Percentiles rank a stretch among this genome's conserved stretches.
Conservation (phyloP, 257 asterid species). For the Misopates orontium region DNA sequence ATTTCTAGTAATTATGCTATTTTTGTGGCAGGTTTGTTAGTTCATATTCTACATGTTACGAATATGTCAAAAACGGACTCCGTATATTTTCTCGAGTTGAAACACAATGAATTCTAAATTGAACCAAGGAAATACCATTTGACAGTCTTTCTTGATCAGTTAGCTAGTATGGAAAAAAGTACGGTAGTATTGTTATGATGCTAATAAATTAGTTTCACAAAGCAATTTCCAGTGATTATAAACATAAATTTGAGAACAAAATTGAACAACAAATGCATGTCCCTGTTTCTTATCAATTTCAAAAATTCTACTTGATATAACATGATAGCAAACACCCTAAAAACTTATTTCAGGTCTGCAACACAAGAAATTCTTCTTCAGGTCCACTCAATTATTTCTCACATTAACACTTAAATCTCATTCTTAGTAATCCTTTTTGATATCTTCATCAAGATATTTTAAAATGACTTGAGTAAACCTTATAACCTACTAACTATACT, state of each 20-base stretch:
- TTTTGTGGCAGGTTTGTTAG: slow-evolving; percentile 1
- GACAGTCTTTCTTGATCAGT: background rate
- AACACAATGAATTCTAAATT: background rate
- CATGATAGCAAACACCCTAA: background rate
- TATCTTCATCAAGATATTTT: too few relatives aligned
- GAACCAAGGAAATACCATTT: background rate
- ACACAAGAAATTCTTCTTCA: background rate
- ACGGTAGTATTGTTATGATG: background rate
- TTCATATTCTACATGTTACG: background rate
- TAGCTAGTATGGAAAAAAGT: background rate
- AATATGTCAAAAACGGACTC: too few relatives aligned
- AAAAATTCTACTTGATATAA: background rate
- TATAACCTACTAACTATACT: too few relatives aligned
- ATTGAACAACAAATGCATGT: background rate
- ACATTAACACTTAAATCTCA: background rate
- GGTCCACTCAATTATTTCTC: background rate
- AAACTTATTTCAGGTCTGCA: background rate
- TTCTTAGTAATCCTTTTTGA: background rate
- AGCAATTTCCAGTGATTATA: slow-evolving; percentile 2
- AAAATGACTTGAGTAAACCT: too few relatives aligned
- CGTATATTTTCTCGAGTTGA: background rate
- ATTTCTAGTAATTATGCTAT: background rate
- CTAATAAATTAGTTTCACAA: background rate
- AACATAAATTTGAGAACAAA: background rate
- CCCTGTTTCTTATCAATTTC: background rate